These are phyloP conservation scores for Chalciporus piperatoides DNA, from an alignment of 1,284 basidiomycete species.

Conservation along the genomic window DNA sequence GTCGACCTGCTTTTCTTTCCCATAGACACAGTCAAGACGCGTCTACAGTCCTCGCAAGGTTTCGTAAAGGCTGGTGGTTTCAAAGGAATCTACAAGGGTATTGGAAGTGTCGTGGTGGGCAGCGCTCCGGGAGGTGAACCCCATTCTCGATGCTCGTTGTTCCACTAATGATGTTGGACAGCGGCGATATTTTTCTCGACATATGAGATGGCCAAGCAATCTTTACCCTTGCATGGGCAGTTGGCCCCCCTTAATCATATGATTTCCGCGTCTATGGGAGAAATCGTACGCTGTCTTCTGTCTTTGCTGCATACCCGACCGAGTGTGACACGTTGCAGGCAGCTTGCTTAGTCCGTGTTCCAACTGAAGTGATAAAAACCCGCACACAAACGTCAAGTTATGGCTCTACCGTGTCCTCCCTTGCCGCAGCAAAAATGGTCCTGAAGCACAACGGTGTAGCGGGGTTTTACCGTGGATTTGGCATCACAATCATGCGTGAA, in stretches of 20 bases:
- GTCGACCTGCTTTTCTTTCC: conserved; percentile 97
- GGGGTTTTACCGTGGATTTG: conserved; percentile 81
- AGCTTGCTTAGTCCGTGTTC: conserved; percentile 90
- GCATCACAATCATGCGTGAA: conserved; percentile 75
- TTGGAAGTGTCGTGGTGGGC: conserved; percentile 94
- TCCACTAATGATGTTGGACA: conserved; percentile 30
- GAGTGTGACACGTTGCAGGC: conserved; percentile 46
- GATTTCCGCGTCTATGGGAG: conserved; percentile 75
- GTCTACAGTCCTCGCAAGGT: conserved; percentile 86
- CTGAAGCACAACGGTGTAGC: conserved; percentile 55
- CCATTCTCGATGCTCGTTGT: conserved; percentile 1
- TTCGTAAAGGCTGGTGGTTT: conserved; percentile 89
- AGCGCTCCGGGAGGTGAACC: conserved; percentile 89
- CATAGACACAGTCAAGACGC: conserved; percentile 95
- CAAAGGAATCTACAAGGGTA: conserved; percentile 87
- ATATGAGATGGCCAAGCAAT: conserved; percentile 87
- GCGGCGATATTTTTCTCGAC: conserved; percentile 95
- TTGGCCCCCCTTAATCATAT: conserved; percentile 75
- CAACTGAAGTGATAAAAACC: conserved; percentile 92
- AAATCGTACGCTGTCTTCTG: conserved; percentile 60
- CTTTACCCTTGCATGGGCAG: conserved; percentile 55
- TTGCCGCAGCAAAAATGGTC: conserved; percentile 46
- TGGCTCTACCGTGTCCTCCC: conserved; percentile 50
- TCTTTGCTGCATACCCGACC: conserved; percentile 14
- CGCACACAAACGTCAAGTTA: conserved; percentile 75